Evolutionary conservation across 2,329 filamentous ascomycete species (phyloP).

Genomic region (Fusarium lyarnte): DNA sequence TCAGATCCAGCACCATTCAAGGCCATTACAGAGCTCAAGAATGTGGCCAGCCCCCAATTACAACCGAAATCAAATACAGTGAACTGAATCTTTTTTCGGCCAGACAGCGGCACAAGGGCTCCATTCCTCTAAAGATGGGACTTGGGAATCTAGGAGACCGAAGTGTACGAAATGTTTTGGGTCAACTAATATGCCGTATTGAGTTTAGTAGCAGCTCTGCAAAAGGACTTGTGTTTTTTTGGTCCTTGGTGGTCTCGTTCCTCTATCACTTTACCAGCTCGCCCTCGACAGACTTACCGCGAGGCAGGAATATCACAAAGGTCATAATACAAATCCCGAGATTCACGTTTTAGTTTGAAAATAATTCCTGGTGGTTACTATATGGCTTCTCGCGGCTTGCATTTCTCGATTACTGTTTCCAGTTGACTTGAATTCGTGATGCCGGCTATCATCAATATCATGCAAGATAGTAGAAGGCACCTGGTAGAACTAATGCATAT

Average conservation of each 20-base stretch:
- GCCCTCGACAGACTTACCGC: neutral
- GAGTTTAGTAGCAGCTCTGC: too few relatives aligned
- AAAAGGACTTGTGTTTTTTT: too few relatives aligned
- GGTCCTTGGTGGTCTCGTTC: too few relatives aligned
- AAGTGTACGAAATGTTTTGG: neutral
- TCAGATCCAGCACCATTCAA: neutral
- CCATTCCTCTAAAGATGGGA: neutral
- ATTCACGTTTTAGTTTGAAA: neutral
- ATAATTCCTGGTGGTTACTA: fast-evolving
- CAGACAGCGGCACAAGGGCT: neutral
- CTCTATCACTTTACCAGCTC: neutral
- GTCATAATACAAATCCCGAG: fast-evolving
- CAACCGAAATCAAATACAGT: neutral
- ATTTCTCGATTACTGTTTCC: too few relatives aligned
- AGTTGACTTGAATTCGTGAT: neutral
- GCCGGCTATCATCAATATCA: neutral
- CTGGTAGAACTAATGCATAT: fast-evolving
- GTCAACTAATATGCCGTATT: too few relatives aligned
- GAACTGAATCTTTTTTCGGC: neutral
- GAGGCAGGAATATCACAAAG: neutral
- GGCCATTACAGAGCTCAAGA: neutral
- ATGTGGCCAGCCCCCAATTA: fast-evolving
- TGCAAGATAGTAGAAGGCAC: too few relatives aligned
- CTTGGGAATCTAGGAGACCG: neutral
- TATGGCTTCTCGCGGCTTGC: neutral